Base-by-base conservation (phyloP, 768 basidiomycete genomes). In the Rhizopogon vinicolor region DNA sequence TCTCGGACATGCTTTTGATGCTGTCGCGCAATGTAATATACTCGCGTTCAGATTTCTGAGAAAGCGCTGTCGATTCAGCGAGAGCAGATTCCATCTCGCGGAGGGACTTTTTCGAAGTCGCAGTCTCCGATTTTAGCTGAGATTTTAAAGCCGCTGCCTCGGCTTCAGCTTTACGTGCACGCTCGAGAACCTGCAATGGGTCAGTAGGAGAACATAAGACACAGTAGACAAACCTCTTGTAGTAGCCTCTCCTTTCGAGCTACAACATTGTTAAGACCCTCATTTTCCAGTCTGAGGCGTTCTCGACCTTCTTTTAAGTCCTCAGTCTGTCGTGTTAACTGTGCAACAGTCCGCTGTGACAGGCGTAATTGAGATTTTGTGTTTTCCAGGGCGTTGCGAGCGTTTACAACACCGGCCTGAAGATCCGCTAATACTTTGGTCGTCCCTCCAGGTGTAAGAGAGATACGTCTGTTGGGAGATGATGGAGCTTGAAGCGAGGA, bases 301-400 rank as follows among this genome's bases (percentile, higher is more conserved):
- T 95, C 93, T 59, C 91, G 78, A 3, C 83, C 87, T 67, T 94
- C 93, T 67, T 93, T 93, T 66, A 93, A 68, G 68, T 95, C 93
- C 67, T 94, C 93, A 25, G 87, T 87, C 70, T 90, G 89, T 43
- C 91, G 75, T 40, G 91, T 93, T 42, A 93, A 70, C 67, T 89
- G 87, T 29, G 90, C 90, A 10, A 93, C 93, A 46, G 83, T 86
- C 55, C 91, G 76, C 67, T 95, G 92, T 8, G 87, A 87, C 41
- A 92, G 68, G 56, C 93, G 72, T 44, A 95, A 75, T 67, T 95
- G 93, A 18, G 81, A 74, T 65, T 91, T 89, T 10, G 93, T 91
- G 65, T 92, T 91, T 68, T 95, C 93, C 55, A 95, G 75, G 49
- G 90, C 90, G 58, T 84, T 86, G 48, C 85, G 79, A 29, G 90